phyloP scores from a whole-genome alignment of 2,329 filamentous ascomycete genomes.

The Exophiala oligosperma region DNA sequence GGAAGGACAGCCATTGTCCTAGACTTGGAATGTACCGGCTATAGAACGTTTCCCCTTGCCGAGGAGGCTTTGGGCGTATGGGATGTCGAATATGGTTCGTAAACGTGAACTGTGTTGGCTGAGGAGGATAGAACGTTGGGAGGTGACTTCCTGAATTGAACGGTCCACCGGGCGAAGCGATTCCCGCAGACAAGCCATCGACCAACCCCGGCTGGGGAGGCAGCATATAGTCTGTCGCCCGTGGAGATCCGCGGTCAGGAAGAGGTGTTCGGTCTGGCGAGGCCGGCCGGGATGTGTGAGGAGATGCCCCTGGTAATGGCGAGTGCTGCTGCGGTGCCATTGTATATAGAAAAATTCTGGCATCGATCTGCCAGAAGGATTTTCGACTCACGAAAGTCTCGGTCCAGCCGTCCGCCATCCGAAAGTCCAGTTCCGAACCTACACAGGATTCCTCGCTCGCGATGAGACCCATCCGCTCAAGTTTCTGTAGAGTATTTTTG shows the following conservation, averaged over 20 bases:
- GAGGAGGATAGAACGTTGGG: constrained; percentile 86
- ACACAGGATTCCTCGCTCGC: constrained; percentile 73
- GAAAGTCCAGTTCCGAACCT: constrained; percentile 63
- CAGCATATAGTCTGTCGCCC: constrained; percentile 15
- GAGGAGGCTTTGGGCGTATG: constrained; percentile 80
- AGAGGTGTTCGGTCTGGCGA: constrained; percentile 44
- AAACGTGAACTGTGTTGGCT: constrained; percentile 76
- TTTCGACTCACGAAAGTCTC: constrained; percentile 78
- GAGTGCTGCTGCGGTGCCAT: constrained; percentile 60
- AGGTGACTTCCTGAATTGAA: constrained; percentile 82
- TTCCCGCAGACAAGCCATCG: constrained; percentile 24
- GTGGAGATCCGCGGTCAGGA: constrained; percentile 12
- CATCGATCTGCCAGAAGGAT: constrained; percentile 90
- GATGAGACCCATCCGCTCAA: constrained; percentile 90
- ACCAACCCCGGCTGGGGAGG: constrained; percentile 8
- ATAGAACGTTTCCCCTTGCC: constrained; percentile 90
- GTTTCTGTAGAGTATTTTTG: constrained; percentile 79
- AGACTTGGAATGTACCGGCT: constrained; percentile 80
- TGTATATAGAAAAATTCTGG: constrained; percentile 84
- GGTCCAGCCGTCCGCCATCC: constrained; percentile 66
- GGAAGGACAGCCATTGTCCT: constrained; percentile 83
- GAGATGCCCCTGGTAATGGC: constrained; percentile 52
- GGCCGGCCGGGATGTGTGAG: constrained; percentile 51
- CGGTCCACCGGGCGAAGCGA: constrained; percentile 54
- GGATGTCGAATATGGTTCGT: constrained; percentile 82